Percentiles rank a stretch among this genome's conserved stretches.
Evolutionary conservation across 139 green algal species (phyloP).

Genomic region (Haematococcus lacustris): DNA sequence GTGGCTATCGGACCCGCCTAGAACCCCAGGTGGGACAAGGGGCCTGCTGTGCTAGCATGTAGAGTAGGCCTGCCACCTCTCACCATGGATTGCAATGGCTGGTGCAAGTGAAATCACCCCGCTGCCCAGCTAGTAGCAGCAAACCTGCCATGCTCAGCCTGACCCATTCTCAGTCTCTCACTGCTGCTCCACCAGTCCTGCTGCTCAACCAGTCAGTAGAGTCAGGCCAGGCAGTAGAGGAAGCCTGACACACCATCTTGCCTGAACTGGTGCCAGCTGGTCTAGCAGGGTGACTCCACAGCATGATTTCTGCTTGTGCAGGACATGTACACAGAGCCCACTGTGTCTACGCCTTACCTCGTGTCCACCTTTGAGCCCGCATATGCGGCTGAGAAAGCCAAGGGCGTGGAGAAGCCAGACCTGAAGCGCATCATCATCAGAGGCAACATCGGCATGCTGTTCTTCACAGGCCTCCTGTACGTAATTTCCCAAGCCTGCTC

Average conservation of each 20-base stretch:
- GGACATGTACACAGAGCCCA: background rate
- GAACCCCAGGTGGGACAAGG: constrained; percentile 12
- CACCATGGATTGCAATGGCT: no score
- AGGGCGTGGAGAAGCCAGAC: constrained; percentile 3
- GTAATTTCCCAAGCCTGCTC: constrained; percentile 21
- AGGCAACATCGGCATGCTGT: constrained; percentile 17
- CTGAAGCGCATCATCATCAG: constrained; percentile 21
- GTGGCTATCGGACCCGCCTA: constrained; percentile 17
- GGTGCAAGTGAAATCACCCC: constrained; percentile 4
- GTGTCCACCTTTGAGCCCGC: background rate
- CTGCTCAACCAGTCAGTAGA: background rate
- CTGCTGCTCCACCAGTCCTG: background rate
- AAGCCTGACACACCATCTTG: background rate
- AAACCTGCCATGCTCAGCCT: background rate
- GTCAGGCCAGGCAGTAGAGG: background rate
- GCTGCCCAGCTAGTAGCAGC: background rate
- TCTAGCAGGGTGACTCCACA: background rate
- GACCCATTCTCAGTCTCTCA: background rate
- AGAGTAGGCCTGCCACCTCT: background rate
- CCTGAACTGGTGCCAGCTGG: background rate
- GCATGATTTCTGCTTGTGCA: constrained; percentile 1
- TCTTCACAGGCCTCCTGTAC: constrained; percentile 34
- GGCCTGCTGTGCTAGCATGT: background rate
- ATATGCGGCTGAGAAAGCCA: no score
- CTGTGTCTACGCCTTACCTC: background rate